Conservation (phyloP, 2,329 filamentous ascomycete species). For the Eutypa lata region DNA sequence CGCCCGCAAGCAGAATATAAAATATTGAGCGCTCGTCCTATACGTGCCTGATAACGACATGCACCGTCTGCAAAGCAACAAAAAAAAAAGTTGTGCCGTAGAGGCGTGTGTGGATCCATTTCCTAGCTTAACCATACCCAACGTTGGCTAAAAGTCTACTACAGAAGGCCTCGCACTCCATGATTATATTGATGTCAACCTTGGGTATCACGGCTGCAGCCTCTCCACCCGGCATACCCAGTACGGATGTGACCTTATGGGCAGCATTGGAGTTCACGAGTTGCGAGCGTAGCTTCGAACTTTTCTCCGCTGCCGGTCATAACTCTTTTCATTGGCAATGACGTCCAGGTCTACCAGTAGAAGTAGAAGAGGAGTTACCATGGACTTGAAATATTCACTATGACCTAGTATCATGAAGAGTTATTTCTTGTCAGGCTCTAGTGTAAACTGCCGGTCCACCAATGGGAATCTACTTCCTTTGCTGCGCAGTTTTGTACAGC, state of each 20-base stretch:
- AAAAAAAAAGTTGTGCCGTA: conserved; percentile 14
- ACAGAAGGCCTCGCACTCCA: conserved; percentile 22
- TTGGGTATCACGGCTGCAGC: conserved; percentile 21
- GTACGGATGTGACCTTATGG: conserved; percentile 8
- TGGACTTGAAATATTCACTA: neutral
- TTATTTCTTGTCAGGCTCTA: neutral
- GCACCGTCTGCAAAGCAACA: conserved; percentile 24
- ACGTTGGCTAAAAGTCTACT: conserved; percentile 23
- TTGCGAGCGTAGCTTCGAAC: neutral
- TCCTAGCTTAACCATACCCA: conserved; percentile 23
- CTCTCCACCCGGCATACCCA: conserved; percentile 17
- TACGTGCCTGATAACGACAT: conserved; percentile 24
- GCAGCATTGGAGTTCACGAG: neutral
- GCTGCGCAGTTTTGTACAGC: neutral
- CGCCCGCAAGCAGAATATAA: neutral
- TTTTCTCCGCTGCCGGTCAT: neutral
- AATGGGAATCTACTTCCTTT: conserved; percentile 10
- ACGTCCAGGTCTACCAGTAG: neutral
- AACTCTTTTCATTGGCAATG: neutral
- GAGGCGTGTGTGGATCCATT: conserved; percentile 30
- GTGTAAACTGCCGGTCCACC: conserved; percentile 4
- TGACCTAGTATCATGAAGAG: neutral
- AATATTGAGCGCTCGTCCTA: conserved; percentile 1
- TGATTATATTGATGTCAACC: conserved; percentile 28
- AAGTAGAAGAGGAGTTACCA: neutral